These are phyloP conservation scores for Ulota crispa DNA, from an alignment of 225 moss, liverwort and hornwort genomes.

Conservation along the genomic window DNA sequence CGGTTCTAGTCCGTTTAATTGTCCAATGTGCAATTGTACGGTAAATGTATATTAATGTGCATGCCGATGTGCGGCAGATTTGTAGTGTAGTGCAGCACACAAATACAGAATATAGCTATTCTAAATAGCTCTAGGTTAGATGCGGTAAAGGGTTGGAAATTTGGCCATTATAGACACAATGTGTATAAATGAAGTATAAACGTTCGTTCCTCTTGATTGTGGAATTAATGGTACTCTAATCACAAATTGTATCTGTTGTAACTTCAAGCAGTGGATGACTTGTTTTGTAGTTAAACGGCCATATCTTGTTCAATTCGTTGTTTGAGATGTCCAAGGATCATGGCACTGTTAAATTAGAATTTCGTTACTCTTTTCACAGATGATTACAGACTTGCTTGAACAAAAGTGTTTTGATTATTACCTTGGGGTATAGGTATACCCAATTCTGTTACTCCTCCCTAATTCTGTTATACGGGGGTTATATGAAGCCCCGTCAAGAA, in stretches of 20 bases:
- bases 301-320: not conserved
- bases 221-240: not conserved
- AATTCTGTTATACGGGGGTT: too few species aligned
- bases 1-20: not conserved
- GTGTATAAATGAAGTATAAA: not conserved
- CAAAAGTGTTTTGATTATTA: too few species aligned
- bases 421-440: too few species aligned
- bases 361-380: too few species aligned
- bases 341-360: too few species aligned
- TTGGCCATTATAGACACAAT: not conserved
- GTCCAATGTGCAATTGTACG: not conserved
- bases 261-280: not conserved
- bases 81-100: slow-evolving; percentile 16
- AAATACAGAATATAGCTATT: not conserved
- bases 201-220: not conserved
- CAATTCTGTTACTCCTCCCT: too few species aligned
- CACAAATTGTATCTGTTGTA: not conserved
- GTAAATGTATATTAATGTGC: slow-evolving; percentile 35
- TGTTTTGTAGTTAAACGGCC: not conserved
- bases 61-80: slow-evolving; percentile 39
- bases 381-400: too few species aligned
- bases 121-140: not conserved
- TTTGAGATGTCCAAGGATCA: not conserved
- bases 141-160: not conserved
- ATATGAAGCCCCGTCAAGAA: too few species aligned